Percentiles rank a stretch among this genome's conserved stretches.
Conservation (phyloP, 805 yeast species). For the Candida railenensis region DNA sequence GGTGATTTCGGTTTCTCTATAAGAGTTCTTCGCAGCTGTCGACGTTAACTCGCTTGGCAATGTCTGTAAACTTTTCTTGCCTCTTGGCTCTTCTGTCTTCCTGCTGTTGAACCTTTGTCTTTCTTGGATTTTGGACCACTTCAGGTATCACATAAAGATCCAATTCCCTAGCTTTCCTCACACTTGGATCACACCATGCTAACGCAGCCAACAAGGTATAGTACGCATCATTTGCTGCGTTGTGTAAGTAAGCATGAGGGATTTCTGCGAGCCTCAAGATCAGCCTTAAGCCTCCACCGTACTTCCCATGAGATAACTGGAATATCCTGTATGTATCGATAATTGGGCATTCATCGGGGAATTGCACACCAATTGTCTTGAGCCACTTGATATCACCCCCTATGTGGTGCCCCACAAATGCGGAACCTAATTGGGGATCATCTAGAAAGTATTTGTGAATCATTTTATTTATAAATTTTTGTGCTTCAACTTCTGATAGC, state of each 20-base stretch:
- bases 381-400: constrained; percentile 57
- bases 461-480: constrained; percentile 38
- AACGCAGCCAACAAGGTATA: constrained; percentile 55
- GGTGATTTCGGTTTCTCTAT: no score
- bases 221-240: constrained; percentile 72
- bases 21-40: neutral
- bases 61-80: constrained; percentile 4
- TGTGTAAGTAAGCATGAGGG: constrained; percentile 62
- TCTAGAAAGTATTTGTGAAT: constrained; percentile 41
- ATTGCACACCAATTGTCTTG: constrained; percentile 39
- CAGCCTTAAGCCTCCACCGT: constrained; percentile 46
- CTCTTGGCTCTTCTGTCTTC: constrained; percentile 1
- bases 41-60: constrained; percentile 5
- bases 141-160: constrained; percentile 11
- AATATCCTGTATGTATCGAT: constrained; percentile 53
- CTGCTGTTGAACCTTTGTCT: neutral
- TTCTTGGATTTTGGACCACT: neutral
- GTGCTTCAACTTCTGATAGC: constrained; percentile 35
- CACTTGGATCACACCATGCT: constrained; percentile 49
- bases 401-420: constrained; percentile 61
- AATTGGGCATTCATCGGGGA: constrained; percentile 33
- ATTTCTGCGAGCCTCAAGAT: constrained; percentile 46
- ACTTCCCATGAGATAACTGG: constrained; percentile 35
- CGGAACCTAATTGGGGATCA: constrained; percentile 15
- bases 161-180: constrained; percentile 19